Evolutionary conservation across 371 early-diverging fungal species (phyloP).

Genomic region (Gilbertella persicaria): DNA sequence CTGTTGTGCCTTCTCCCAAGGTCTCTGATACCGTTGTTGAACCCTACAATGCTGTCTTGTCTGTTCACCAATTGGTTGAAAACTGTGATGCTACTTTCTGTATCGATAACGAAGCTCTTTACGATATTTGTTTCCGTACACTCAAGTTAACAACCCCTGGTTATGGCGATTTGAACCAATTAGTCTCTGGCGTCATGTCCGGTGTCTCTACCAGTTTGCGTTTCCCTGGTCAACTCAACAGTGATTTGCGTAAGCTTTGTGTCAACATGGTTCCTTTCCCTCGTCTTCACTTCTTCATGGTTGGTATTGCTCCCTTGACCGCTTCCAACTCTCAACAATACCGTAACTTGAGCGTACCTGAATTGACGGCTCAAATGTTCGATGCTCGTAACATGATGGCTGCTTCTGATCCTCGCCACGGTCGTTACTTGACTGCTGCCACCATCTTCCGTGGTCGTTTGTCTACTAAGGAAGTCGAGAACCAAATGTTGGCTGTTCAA

Average conservation of each 20-base stretch:
- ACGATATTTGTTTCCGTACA: slow-evolving; percentile 88
- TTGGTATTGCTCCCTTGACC: slow-evolving; percentile 97
- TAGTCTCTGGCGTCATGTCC: slow-evolving; percentile 89
- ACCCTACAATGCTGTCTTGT: slow-evolving; percentile 92
- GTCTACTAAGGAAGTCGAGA: slow-evolving; percentile 98
- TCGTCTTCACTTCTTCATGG: slow-evolving; percentile 99
- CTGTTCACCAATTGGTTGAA: slow-evolving; percentile 89
- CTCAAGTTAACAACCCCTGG: slow-evolving; percentile 82
- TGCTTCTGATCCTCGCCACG: slow-evolving; percentile 96
- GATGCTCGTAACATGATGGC: slow-evolving; percentile 99
- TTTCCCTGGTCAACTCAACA: slow-evolving; percentile 99
- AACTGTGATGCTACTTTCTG: slow-evolving; percentile 97
- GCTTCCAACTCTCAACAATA: slow-evolving; percentile 87
- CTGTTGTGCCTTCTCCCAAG: slow-evolving; percentile 96
- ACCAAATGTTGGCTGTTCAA: slow-evolving; percentile 97
- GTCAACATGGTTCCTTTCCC: slow-evolving; percentile 99
- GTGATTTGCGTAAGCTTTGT: slow-evolving; percentile 97
- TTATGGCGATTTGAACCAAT: slow-evolving; percentile 84
- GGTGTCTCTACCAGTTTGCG: slow-evolving; percentile 98
- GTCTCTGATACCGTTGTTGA: slow-evolving; percentile 93
- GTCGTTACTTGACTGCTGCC: slow-evolving; percentile 97
- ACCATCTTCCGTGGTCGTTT: slow-evolving; percentile 98
- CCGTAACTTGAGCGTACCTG: slow-evolving; percentile 89
- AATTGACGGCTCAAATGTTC: slow-evolving; percentile 97
- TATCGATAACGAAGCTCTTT: slow-evolving; percentile 98